A percentile compares a stretch with the other conserved stretches of the same genome.
phyloP scores from a whole-genome alignment of 306 rosid genomes.

The Cucumis cinereus region DNA sequence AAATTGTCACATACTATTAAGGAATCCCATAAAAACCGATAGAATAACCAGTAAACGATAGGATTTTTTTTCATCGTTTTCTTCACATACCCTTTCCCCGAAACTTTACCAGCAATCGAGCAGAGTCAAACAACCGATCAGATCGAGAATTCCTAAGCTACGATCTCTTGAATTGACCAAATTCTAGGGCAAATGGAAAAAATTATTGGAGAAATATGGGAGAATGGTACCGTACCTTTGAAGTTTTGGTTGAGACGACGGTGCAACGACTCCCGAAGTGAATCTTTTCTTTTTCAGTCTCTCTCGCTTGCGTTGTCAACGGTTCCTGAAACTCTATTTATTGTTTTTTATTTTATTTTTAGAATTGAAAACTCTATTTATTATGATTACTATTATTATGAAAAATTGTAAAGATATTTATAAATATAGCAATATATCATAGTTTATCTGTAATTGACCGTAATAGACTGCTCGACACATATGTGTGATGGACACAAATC shows the following conservation, averaged over 20 bases:
- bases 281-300: constrained; percentile 1
- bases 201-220: neutral
- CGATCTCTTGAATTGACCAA: neutral
- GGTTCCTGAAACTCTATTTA: neutral
- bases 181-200: neutral
- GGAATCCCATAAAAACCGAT: neutral
- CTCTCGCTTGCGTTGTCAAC: constrained; percentile 1
- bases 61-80: neutral
- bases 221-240: neutral
- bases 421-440: too few species aligned
- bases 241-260: constrained; percentile 5
- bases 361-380: too few species aligned
- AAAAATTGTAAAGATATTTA: too few species aligned
- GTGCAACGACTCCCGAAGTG: constrained; percentile 1
- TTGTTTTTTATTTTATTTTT: too few species aligned
- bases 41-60: neutral
- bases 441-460: too few species aligned
- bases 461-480: too few species aligned
- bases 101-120: neutral
- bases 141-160: neutral
- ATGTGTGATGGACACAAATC: too few species aligned
- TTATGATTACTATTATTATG: too few species aligned
- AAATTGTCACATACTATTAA: neutral
- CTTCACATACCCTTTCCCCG: neutral
- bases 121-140: neutral